Base-by-base conservation (phyloP, 495 filamentous ascomycete genomes). In the Daldinia grandis region DNA sequence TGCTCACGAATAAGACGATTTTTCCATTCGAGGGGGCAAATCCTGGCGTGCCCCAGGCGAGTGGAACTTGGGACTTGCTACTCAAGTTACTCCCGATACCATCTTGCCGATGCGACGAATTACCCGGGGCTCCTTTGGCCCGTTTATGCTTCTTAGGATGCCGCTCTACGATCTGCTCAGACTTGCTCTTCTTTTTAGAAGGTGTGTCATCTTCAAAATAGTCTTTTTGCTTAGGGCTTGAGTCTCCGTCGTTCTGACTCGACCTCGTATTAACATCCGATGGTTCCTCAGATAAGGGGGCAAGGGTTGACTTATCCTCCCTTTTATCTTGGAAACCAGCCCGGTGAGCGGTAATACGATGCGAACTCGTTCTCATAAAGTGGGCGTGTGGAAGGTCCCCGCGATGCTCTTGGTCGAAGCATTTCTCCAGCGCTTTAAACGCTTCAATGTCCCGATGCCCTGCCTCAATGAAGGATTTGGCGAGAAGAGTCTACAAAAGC, bases 391-490 rank as follows among this genome's bases (percentile, higher is more conserved):
- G 82, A 58, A 84, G 80, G 31, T 84, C 85, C 0, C 89, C 89
- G 0, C 86, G 83, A 73, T 91, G 89, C 57, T 90, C 87, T 64
- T 90, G 88, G 35, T 83, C 86, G 63, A 90, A 89, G 1, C 85
- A 88, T 72, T 85, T 86, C 69, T 90, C 89, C 12, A 91, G 71
- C 0, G 88, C 88, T 72, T 91, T 91, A 73, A 90, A 91, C 2
- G 87, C 85, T 73, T 90, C 88, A 9, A 91, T 84, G 76, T 92
- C 88, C 56, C 84, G 81, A 17, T 87, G 85, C 2, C 87, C 87
- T 54, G 88, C 87, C 74, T 91, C 89, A 51, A 91, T 87, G 63
- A 91, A 91, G 9, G 82, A 81, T 67, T 91, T 91, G 21, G 87
- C 89, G 19, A 90, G 76, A 1, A 91, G 79, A 0, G 88, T 84